Conservation (phyloP, 495 filamentous ascomycete species). For the Neurospora sp. region DNA sequence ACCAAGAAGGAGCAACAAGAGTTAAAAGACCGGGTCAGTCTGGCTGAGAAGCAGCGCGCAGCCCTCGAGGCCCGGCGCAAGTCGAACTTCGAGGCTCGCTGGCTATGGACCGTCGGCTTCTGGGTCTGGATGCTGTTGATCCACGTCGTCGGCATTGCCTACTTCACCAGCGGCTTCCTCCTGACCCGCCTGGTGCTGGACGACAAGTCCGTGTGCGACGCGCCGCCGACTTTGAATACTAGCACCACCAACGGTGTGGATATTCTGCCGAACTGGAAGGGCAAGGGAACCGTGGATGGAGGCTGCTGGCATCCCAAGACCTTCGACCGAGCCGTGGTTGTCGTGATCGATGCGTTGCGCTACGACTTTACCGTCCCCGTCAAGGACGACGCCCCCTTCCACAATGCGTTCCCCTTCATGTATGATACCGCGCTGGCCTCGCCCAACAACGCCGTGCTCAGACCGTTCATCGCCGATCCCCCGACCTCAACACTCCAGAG, state of each 20-base stretch:
- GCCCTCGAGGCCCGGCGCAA: conserved; percentile 32
- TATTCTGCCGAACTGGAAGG: conserved; percentile 27
- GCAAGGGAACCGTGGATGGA: conserved; percentile 40
- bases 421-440: conserved; percentile 65
- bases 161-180: conserved; percentile 96
- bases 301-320: conserved; percentile 95
- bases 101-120: conserved; percentile 40
- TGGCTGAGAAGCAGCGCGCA: conserved; percentile 25
- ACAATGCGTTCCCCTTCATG: conserved; percentile 77
- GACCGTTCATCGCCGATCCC: conserved; percentile 95
- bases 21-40: conserved; percentile 9
- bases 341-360: conserved; percentile 87
- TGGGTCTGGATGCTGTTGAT: conserved; percentile 51
- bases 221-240: conserved; percentile 51
- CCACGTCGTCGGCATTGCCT: conserved; percentile 72
- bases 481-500: conserved; percentile 89
- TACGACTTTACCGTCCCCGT: conserved; percentile 95
- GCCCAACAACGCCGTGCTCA: conserved; percentile 75
- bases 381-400: conserved; percentile 49
- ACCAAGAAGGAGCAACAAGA: conserved; percentile 4
- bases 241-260: conserved; percentile 5
- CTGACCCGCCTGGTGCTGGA: conserved; percentile 85
- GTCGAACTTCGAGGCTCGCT: conserved; percentile 30
- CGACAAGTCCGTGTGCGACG: conserved; percentile 71
- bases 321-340: conserved; percentile 82